Conservation (phyloP, 257 asterid genomes). For the Forsythia viridissima region DNA sequence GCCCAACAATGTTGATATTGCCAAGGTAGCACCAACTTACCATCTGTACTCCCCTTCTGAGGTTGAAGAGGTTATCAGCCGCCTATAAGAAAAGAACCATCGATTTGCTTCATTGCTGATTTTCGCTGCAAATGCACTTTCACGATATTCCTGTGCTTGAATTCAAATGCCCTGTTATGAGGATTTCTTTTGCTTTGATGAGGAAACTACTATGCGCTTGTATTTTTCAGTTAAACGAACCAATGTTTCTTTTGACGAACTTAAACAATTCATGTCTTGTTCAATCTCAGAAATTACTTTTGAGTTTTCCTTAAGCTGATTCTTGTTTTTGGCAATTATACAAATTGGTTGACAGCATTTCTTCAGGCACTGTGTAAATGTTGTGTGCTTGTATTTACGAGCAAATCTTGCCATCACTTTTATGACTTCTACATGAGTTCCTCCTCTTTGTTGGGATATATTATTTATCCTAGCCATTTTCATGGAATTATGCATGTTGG, state of each 20-base stretch:
- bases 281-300: no score
- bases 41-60: constrained; percentile 82
- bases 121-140: background rate
- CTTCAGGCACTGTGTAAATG: no score
- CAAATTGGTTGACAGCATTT: no score
- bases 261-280: background rate
- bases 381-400: no score
- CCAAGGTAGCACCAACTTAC: constrained; percentile 83
- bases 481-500: no score
- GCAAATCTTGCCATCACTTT: no score
- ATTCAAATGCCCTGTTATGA: constrained; percentile 8
- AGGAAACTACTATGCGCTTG: constrained; percentile 10
- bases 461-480: no score
- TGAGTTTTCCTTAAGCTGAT: no score
- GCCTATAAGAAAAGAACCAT: constrained; percentile 44
- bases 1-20: constrained; percentile 87
- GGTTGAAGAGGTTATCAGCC: constrained; percentile 78
- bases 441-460: no score
- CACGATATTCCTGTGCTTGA: background rate
- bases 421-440: no score
- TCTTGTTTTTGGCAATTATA: no score
- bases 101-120: constrained; percentile 6
- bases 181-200: constrained; percentile 5
- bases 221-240: constrained; percentile 1
- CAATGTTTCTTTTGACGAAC: background rate